Evolutionary conservation across 805 yeast genomes (phyloP).

Genomic region (Yamadazyma akitaensis): DNA sequence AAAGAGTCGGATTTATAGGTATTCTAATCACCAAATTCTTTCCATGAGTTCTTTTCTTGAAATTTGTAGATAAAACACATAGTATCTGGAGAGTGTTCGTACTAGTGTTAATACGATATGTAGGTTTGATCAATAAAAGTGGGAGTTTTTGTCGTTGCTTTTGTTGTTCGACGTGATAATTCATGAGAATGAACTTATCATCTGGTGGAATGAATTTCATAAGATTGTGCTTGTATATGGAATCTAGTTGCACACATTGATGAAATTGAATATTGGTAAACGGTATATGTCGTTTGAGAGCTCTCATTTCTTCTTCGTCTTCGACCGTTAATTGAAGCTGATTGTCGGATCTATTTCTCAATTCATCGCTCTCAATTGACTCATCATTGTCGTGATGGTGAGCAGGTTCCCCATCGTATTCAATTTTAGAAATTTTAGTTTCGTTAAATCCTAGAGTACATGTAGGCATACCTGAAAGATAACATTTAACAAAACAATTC

Average conservation of each 20-base stretch:
- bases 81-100: conserved; percentile 30
- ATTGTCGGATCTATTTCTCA: conserved; percentile 5
- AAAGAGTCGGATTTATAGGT: conserved; percentile 36
- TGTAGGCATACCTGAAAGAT: conserved; percentile 44
- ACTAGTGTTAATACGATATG: conserved; percentile 22
- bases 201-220: conserved; percentile 88
- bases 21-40: conserved; percentile 27
- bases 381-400: conserved; percentile 11
- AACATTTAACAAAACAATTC: conserved; percentile 32
- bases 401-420: conserved; percentile 6
- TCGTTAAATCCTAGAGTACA: conserved; percentile 43
- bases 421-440: conserved; percentile 27
- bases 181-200: conserved; percentile 36
- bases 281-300: conserved; percentile 21
- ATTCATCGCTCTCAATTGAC: conserved; percentile 7
- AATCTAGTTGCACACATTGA: conserved; percentile 73
- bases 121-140: conserved; percentile 41
- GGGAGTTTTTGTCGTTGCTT: conserved; percentile 39
- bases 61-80: conserved; percentile 32
- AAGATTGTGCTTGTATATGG: conserved; percentile 62
- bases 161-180: conserved; percentile 41
- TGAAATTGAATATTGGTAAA: conserved; percentile 40
- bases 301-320: conserved; percentile 7
- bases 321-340: conserved; percentile 5
- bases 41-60: conserved; percentile 34